phyloP scores from a whole-genome alignment of 192 early-diverging fungal species.

The Lunasporangiospora selenospora region DNA sequence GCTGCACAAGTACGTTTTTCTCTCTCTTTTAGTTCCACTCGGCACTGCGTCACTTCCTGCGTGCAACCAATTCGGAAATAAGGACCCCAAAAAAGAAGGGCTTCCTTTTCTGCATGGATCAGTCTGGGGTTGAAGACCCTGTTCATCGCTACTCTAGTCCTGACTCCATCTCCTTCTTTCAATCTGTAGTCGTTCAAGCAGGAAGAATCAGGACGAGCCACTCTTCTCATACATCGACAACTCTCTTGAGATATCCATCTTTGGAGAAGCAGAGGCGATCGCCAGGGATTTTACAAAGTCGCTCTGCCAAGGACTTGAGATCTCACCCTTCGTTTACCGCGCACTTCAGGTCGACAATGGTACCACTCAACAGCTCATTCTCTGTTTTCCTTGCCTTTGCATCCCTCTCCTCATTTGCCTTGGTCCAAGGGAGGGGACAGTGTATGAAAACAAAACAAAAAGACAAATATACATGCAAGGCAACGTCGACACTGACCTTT shows the following conservation, averaged over 20 bases:
- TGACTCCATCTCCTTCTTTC: neutral
- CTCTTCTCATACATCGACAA: constrained; percentile 78
- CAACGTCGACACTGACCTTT: too few species aligned
- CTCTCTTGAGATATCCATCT: constrained; percentile 72
- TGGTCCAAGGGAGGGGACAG: too few species aligned
- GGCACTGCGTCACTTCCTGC: neutral
- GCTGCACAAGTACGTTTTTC: too few species aligned
- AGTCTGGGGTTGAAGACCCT: neutral
- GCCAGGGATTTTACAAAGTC: constrained; percentile 55
- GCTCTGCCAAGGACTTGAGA: constrained; percentile 32
- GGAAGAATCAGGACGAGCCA: constrained; percentile 24
- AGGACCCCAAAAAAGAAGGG: too few species aligned
- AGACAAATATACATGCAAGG: too few species aligned
- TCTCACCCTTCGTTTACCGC: constrained; percentile 36
- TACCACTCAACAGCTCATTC: too few species aligned
- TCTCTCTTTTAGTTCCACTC: neutral
- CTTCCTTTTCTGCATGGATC: too few species aligned
- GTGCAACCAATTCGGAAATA: neutral
- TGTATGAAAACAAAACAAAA: too few species aligned
- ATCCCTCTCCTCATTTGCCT: too few species aligned
- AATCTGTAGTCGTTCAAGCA: constrained; percentile 11
- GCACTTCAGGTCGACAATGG: constrained; percentile 45
- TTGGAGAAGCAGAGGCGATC: constrained; percentile 63
- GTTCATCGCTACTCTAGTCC: neutral
- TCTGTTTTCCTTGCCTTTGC: too few species aligned